phyloP scores from a whole-genome alignment of 257 asterid genomes.

The Cinchona pubescens region DNA sequence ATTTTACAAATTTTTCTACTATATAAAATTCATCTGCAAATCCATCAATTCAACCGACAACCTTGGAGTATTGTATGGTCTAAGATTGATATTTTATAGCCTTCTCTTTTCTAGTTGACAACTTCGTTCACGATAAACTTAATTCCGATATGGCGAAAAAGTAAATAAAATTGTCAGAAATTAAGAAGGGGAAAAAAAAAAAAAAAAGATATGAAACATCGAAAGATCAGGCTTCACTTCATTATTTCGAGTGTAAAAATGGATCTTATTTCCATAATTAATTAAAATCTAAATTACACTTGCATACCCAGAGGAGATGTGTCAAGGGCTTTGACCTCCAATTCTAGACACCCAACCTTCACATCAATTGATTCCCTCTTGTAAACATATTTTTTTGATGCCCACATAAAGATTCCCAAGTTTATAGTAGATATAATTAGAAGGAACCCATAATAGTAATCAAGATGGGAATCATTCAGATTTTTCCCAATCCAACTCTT shows the following conservation, averaged over 20 bases:
- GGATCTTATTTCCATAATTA: background rate
- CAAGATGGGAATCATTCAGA: conserved; percentile 75
- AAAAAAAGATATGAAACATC: background rate
- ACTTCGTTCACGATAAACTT: too few species aligned
- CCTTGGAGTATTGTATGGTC: too few species aligned
- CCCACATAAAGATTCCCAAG: conserved; percentile 50
- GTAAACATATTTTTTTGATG: conserved; percentile 59
- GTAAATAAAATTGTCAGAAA: too few species aligned
- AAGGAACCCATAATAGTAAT: conserved; percentile 65
- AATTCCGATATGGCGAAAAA: too few species aligned
- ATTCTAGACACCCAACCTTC: conserved; percentile 34
- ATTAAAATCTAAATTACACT: conserved; percentile 20
- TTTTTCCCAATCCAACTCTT: conserved; percentile 88
- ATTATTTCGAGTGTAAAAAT: background rate
- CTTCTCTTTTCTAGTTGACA: too few species aligned
- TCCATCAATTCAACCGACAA: too few species aligned
- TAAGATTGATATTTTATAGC: too few species aligned
- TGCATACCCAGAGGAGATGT: conserved; percentile 35
- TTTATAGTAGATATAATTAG: conserved; percentile 45
- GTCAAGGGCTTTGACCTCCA: conserved; percentile 41
- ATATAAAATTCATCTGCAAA: too few species aligned
- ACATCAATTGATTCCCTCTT: conserved; percentile 51
- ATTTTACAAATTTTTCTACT: too few species aligned
- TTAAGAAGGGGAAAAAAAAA: background rate
- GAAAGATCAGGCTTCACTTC: background rate